Evolutionary conservation across 352 stramenopile genomes (phyloP), one percentile per base, ranked within the genome.

Genomic region (Phytophthora crassamura): DNA sequence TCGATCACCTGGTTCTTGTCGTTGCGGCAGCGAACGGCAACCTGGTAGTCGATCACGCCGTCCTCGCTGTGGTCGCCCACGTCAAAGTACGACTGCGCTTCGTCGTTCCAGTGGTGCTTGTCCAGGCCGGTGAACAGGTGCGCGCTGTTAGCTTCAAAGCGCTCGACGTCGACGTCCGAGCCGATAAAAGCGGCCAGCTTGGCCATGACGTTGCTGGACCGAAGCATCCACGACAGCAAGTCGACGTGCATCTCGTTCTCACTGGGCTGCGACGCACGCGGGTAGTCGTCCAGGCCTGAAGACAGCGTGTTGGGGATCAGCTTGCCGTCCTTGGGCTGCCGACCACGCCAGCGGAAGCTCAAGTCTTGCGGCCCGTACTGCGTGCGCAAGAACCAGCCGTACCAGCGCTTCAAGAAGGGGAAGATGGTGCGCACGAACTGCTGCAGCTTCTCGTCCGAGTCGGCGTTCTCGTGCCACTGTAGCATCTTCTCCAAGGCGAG

Each of bases 251-350:
- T 89, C 59, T 98, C 93, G 30, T 86, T 69, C 8, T 86, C 54
- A 25, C 75, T 87, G 4, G 88, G 82, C 42, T 70, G 64, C n/a
- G 80, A 94, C 1, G 88, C 86, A 49, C 87, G 77, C 3, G 95
- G 95, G 62, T 97, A 98, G 72, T 98, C 95, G 47, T 98, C 95
- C 7, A 98, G 61, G 0, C 95, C 95, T 0, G 91, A 98, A 1
- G 92, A 89, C 2, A 98, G 68, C n/a, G 91, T 98, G 67, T 97
- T 96, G 4, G 93, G 67, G 49, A 97, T 90, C 30, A 97, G 73
- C 40, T 92, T 93, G 38, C 84, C 82, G 62, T 93, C 81, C 34
- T 89, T 74, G 0, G 64, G 20, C 25, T 78, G 70, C 7, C 90
- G 79, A 0, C 91, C 91, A n/a, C 88, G 84, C 91, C 91, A 98